These are phyloP conservation scores for Metschnikowia amazonensis DNA, from an alignment of 805 yeast species.

Conservation along the genomic window DNA sequence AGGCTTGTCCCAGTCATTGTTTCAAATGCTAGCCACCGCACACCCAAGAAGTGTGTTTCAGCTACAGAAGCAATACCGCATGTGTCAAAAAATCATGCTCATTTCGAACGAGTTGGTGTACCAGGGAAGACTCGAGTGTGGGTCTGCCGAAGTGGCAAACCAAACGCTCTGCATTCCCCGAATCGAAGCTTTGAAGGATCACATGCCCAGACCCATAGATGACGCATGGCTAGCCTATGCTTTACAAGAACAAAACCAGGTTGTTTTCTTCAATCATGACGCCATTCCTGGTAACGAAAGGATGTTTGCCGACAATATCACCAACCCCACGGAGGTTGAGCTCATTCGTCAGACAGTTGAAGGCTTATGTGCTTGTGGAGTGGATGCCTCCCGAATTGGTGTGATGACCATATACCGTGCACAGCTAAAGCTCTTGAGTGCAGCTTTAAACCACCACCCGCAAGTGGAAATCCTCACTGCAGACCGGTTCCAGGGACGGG, in stretches of 20 bases:
- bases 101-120: constrained; percentile 79
- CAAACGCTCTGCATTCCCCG: constrained; percentile 52
- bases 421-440: constrained; percentile 44
- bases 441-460: constrained; percentile 25
- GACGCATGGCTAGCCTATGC: constrained; percentile 55
- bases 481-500: constrained; percentile 94
- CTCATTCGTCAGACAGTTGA: constrained; percentile 61
- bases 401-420: constrained; percentile 87
- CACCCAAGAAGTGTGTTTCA: constrained; percentile 77
- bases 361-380: constrained; percentile 57
- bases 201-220: constrained; percentile 3
- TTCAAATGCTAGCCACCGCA: constrained; percentile 64
- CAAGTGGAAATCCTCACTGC: constrained; percentile 83
- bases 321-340: constrained; percentile 69
- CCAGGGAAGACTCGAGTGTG: constrained; percentile 72
- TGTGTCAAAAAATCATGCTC: constrained; percentile 86
- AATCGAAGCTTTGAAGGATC: constrained; percentile 22
- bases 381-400: constrained; percentile 60
- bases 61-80: constrained; percentile 80
- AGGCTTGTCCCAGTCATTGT: constrained; percentile 73
- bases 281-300: constrained; percentile 54
- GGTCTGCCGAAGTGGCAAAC: constrained; percentile 57
- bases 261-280: constrained; percentile 81
- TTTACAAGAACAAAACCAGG: constrained; percentile 54
- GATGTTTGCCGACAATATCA: constrained; percentile 59